Percentiles rank a stretch among this genome's conserved stretches.
Conservation (phyloP, 257 asterid genomes). For the Jacaranda mimosifolia region DNA sequence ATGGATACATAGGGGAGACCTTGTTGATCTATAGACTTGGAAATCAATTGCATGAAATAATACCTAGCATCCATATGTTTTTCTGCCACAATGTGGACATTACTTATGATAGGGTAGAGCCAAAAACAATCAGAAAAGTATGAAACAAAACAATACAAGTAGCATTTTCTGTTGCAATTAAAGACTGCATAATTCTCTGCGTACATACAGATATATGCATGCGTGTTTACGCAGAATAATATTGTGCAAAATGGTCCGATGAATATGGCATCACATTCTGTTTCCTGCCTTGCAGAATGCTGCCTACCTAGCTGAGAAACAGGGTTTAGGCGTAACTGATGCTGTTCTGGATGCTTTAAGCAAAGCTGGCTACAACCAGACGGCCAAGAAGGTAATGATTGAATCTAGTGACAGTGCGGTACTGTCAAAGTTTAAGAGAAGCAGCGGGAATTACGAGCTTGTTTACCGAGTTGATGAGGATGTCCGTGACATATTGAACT, state of each 20-base stretch:
- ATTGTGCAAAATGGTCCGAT: not conserved
- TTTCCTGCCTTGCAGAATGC: constrained; percentile 64
- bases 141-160: too few relatives aligned
- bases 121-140: too few relatives aligned
- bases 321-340: constrained; percentile 69
- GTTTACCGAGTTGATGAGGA: constrained; percentile 67
- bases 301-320: constrained; percentile 70
- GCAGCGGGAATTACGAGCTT: constrained; percentile 60
- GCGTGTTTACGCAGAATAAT: too few relatives aligned
- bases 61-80: too few relatives aligned
- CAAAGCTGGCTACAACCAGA: constrained; percentile 60
- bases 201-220: too few relatives aligned
- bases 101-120: too few relatives aligned
- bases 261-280: constrained; percentile 13
- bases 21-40: too few relatives aligned
- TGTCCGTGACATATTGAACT: constrained; percentile 60
- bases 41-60: too few relatives aligned
- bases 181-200: too few relatives aligned
- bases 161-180: too few relatives aligned
- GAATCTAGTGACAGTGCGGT: constrained; percentile 74
- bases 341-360: constrained; percentile 68
- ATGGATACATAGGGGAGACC: too few relatives aligned
- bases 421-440: constrained; percentile 53
- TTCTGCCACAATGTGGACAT: too few relatives aligned
- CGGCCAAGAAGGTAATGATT: constrained; percentile 66